Evolutionary conservation across 192 early-diverging fungal genomes (phyloP).

Genomic region (Umbelopsis sp.): DNA sequence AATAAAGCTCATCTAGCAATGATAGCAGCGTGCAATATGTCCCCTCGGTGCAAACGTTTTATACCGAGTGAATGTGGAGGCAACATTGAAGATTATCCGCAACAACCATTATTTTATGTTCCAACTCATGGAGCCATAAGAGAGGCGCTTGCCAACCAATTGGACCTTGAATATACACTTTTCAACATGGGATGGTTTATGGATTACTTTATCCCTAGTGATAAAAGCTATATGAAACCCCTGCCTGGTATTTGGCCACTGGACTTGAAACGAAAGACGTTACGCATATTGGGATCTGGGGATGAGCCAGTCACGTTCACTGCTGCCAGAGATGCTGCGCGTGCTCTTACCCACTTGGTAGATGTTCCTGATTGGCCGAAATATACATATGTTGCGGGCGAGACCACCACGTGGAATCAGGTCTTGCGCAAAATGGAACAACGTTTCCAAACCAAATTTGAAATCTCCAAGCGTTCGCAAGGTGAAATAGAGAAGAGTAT

Average conservation of each 20-base stretch:
- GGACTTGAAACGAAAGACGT: not conserved
- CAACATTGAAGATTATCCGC: not conserved
- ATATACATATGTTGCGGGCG: not conserved
- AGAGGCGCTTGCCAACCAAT: not conserved
- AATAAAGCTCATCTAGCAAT: not conserved
- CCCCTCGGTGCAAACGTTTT: not conserved
- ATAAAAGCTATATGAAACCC: not conserved
- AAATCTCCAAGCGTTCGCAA: not conserved
- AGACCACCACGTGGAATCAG: not conserved
- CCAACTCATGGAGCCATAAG: not conserved
- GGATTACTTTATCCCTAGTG: not conserved
- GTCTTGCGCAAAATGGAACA: not conserved
- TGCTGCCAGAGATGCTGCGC: not conserved
- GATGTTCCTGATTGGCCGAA: not conserved
- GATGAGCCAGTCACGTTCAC: not conserved
- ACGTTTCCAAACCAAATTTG: not conserved
- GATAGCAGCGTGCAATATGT: not conserved
- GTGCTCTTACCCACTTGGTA: not conserved
- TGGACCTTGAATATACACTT: not conserved
- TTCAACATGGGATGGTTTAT: not conserved
- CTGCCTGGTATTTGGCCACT: not conserved
- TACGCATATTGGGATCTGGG: not conserved
- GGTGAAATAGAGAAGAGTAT: not conserved
- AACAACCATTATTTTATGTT: not conserved
- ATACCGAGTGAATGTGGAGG: not conserved